Evolutionary conservation across 1,284 basidiomycete species (phyloP).

Genomic region (Rhodofomes roseus): DNA sequence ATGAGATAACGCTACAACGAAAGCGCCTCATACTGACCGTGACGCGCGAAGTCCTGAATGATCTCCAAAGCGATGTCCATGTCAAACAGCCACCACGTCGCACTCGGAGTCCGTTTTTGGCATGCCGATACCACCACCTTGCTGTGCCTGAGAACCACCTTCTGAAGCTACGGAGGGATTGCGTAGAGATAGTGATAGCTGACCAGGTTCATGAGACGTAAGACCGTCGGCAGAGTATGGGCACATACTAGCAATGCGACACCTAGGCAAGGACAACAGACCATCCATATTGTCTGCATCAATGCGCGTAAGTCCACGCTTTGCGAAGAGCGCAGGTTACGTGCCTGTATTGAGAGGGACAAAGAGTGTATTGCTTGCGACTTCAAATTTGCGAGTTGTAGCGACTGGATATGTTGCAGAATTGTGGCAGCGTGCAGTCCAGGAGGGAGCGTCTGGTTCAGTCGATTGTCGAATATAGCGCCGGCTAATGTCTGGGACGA

Average conservation of each 20-base stretch:
- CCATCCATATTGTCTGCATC: not conserved
- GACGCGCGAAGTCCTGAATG: too few species aligned
- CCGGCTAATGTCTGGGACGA: conserved; percentile 61
- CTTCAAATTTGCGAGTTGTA: conserved; percentile 39
- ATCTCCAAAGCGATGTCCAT: not conserved
- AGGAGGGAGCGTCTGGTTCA: conserved; percentile 45
- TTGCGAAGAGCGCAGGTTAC: conserved; percentile 1
- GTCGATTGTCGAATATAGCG: conserved; percentile 61
- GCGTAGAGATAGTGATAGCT: not conserved
- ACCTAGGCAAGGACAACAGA: not conserved
- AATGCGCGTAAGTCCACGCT: not conserved
- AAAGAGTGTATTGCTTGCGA: conserved; percentile 23
- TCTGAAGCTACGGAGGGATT: not conserved
- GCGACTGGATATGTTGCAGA: conserved; percentile 44
- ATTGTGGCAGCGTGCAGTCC: conserved; percentile 50
- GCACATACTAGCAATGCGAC: not conserved
- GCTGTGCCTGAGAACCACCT: not conserved
- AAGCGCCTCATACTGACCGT: not conserved
- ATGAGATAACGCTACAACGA: not conserved
- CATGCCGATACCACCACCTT: not conserved
- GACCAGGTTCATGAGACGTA: not conserved
- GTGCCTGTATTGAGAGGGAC: conserved; percentile 30
- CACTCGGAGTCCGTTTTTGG: not conserved
- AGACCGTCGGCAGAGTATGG: too few species aligned
- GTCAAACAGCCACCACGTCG: not conserved